Evolutionary conservation across 2,329 filamentous ascomycete genomes (phyloP).

Genomic region (Colletotrichum abscissum): DNA sequence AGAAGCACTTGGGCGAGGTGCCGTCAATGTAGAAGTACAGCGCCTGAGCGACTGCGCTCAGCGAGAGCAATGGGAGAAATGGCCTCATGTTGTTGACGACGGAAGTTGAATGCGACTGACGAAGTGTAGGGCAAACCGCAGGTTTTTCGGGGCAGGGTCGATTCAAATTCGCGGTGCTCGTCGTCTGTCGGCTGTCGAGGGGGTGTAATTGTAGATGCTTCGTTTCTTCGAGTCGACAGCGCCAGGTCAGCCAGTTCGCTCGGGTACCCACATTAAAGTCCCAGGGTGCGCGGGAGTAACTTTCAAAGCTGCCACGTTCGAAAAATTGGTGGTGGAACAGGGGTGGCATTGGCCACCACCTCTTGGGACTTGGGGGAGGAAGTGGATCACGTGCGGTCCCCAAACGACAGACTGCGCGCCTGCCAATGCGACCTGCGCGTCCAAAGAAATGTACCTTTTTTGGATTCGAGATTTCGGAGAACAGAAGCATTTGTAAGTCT

Average conservation of each 20-base stretch:
- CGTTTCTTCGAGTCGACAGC: constrained; percentile 30
- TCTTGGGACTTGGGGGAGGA: neutral
- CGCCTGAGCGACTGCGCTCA: constrained; percentile 77
- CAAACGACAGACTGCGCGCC: constrained; percentile 3
- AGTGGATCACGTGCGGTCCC: constrained; percentile 32
- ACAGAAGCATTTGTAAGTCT: neutral
- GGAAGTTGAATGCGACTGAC: constrained; percentile 1
- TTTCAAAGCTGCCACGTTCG: constrained; percentile 65
- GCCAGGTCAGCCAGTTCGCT: constrained; percentile 33
- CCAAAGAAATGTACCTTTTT: neutral
- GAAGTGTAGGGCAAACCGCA: neutral
- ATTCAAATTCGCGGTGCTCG: constrained; percentile 9
- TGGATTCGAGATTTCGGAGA: neutral
- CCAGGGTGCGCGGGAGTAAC: constrained; percentile 34
- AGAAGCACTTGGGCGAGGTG: constrained; percentile 91
- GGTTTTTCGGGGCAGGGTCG: neutral
- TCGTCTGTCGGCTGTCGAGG: constrained; percentile 10
- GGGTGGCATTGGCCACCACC: constrained; percentile 37
- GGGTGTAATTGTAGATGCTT: constrained; percentile 25
- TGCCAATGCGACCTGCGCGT: constrained; percentile 16
- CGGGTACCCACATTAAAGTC: constrained; percentile 31
- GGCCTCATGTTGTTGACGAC: constrained; percentile 61
- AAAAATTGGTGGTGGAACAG: constrained; percentile 47
- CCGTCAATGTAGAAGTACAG: constrained; percentile 97
- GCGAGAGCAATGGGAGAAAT: constrained; percentile 73